Conservation (phyloP, 805 yeast species). For the Spathaspora passalidarum region DNA sequence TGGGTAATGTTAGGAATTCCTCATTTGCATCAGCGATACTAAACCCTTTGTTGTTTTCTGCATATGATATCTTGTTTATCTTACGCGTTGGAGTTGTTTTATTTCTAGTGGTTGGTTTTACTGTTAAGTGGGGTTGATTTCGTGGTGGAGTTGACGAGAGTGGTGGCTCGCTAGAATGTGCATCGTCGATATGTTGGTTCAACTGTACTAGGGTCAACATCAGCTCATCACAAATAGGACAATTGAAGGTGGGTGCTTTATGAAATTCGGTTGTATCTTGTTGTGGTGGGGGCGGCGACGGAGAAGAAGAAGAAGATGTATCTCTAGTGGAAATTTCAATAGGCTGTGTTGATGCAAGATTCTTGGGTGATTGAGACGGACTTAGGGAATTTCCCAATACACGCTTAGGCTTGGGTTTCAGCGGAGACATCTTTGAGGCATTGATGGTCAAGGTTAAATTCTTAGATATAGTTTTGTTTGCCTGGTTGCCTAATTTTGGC, state of each 20-base stretch:
- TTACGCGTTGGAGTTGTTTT: constrained; percentile 28
- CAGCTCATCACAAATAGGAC: constrained; percentile 69
- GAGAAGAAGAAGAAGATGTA: background rate
- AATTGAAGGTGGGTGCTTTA: constrained; percentile 17
- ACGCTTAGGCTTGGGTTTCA: constrained; percentile 9
- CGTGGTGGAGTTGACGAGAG: constrained; percentile 11
- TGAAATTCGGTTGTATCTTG: background rate
- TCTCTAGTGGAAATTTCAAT: background rate
- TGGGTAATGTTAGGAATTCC: background rate
- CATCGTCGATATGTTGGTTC: constrained; percentile 70
- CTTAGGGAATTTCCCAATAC: constrained; percentile 15
- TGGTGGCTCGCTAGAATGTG: constrained; percentile 36
- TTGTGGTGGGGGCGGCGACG: background rate
- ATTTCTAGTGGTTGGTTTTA: constrained; percentile 24
- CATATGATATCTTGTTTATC: constrained; percentile 45
- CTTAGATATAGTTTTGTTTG: background rate
- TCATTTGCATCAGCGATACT: constrained; percentile 24
- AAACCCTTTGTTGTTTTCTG: constrained; percentile 42
- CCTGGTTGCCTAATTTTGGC: background rate
- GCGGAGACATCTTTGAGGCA: background rate
- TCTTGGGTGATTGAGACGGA: background rate
- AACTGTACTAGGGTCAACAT: constrained; percentile 55
- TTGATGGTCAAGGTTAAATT: background rate
- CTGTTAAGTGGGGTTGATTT: too few species aligned
- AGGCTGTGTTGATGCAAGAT: background rate